Percentiles rank a stretch among this genome's conserved stretches.
phyloP scores from a whole-genome alignment of 192 early-diverging fungal genomes.

The Glomus cerebriforme region DNA sequence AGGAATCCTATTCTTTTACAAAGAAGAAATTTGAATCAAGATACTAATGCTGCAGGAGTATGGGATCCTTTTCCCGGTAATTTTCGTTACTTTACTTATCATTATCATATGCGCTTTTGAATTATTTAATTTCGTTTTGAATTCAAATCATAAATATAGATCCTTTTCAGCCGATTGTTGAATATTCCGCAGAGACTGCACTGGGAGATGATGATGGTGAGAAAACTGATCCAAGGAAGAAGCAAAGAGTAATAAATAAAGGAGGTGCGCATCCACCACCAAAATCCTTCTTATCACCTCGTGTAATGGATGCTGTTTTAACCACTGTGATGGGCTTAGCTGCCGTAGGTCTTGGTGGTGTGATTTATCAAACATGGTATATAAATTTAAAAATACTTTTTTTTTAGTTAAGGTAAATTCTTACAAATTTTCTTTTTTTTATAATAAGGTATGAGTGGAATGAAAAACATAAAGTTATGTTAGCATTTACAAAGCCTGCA shows the following conservation, averaged over 20 bases:
- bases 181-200: conserved; percentile 32
- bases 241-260: neutral
- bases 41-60: conserved; percentile 33
- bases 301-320: conserved; percentile 34
- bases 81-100: neutral
- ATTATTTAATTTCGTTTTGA: neutral
- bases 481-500: neutral
- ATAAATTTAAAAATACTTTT: neutral
- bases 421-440: neutral
- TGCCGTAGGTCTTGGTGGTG: conserved; percentile 31
- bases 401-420: neutral
- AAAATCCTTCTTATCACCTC: neutral
- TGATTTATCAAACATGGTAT: conserved; percentile 24
- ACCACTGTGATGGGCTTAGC: conserved; percentile 32
- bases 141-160: neutral
- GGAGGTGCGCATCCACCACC: neutral
- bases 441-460: conserved; percentile 29
- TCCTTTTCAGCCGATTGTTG: conserved; percentile 33
- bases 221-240: neutral
- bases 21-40: conserved; percentile 29
- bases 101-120: neutral
- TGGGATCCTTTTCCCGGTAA: conserved; percentile 34
- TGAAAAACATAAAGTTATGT: conserved; percentile 25
- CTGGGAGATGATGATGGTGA: conserved; percentile 23
- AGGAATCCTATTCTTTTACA: neutral